Percentiles rank a stretch among this genome's conserved stretches.
Evolutionary conservation across 306 rosid genomes (phyloP).

Genomic region (Dalbergia oliveri): DNA sequence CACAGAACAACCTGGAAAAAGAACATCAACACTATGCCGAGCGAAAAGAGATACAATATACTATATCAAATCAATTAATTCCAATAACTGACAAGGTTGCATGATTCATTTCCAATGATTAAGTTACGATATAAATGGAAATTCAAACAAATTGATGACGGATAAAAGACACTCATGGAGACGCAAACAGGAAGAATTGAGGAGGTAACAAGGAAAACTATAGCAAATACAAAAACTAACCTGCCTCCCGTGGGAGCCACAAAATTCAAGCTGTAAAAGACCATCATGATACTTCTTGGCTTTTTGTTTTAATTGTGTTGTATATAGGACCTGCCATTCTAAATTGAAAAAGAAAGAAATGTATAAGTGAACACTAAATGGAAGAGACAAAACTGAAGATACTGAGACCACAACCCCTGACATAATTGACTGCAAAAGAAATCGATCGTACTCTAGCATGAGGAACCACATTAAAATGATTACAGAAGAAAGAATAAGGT

Average conservation of each 20-base stretch:
- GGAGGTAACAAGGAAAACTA: constrained; percentile 27
- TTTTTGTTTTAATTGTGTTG: constrained; percentile 73
- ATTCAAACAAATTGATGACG: constrained; percentile 27
- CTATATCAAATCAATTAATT: background rate
- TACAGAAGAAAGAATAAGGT: constrained; percentile 19
- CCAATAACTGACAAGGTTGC: constrained; percentile 24
- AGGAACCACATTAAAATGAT: background rate
- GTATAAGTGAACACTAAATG: constrained; percentile 36
- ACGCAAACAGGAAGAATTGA: background rate
- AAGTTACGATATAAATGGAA: constrained; percentile 38
- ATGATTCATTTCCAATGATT: constrained; percentile 6
- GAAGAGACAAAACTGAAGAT: constrained; percentile 24
- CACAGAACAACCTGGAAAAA: constrained; percentile 64
- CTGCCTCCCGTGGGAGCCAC: constrained; percentile 72
- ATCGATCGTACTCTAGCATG: constrained; percentile 7
- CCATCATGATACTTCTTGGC: constrained; percentile 80
- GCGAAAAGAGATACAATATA: background rate
- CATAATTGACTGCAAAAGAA: constrained; percentile 27
- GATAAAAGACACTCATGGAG: constrained; percentile 1
- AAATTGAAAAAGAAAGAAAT: constrained; percentile 39
- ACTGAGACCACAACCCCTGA: constrained; percentile 31
- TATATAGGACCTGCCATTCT: constrained; percentile 81
- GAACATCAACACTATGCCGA: constrained; percentile 28
- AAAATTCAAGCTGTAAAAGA: constrained; percentile 58
- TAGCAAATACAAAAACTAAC: constrained; percentile 49